Conservation (phyloP, 768 basidiomycete species). For the Suillus cothurnatus region DNA sequence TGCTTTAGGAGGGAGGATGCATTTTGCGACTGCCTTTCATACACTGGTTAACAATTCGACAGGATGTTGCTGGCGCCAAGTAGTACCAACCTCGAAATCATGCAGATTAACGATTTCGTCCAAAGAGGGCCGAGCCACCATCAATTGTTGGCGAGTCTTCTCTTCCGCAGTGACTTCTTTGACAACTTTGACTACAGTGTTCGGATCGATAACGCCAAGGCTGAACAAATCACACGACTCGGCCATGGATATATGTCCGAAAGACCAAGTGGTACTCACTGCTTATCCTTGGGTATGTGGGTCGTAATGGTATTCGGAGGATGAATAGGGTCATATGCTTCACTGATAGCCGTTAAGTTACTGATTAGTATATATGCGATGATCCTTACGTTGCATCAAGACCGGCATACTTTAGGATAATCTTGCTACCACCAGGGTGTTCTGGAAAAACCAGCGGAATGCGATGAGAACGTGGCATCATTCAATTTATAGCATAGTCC, state of each 20-base stretch:
- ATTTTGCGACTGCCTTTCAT: constrained; percentile 74
- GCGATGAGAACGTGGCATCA: background rate
- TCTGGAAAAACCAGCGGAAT: constrained; percentile 37
- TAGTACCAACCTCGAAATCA: constrained; percentile 79
- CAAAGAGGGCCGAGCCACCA: constrained; percentile 68
- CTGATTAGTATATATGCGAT: background rate
- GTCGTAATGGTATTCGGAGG: constrained; percentile 80
- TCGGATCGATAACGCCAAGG: constrained; percentile 71
- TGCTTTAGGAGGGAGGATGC: constrained; percentile 81
- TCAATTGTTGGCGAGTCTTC: constrained; percentile 62
- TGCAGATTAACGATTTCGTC: constrained; percentile 86
- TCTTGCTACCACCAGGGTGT: constrained; percentile 80
- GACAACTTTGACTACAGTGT: constrained; percentile 65
- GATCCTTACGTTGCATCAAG: constrained; percentile 79
- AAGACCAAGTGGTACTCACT: constrained; percentile 44
- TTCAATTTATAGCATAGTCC: background rate
- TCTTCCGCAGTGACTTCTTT: constrained; percentile 70
- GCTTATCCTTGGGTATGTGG: constrained; percentile 82
- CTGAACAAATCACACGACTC: constrained; percentile 30
- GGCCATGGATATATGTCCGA: background rate
- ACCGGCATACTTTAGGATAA: constrained; percentile 87
- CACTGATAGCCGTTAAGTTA: constrained; percentile 37
- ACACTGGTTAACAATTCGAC: constrained; percentile 14
- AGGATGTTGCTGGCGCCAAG: background rate
- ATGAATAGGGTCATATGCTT: constrained; percentile 88